A percentile compares a stretch with the other conserved stretches of the same genome.
These are phyloP conservation scores for Pilaira anomala DNA, from an alignment of 192 early-diverging fungal genomes.

Conservation along the genomic window DNA sequence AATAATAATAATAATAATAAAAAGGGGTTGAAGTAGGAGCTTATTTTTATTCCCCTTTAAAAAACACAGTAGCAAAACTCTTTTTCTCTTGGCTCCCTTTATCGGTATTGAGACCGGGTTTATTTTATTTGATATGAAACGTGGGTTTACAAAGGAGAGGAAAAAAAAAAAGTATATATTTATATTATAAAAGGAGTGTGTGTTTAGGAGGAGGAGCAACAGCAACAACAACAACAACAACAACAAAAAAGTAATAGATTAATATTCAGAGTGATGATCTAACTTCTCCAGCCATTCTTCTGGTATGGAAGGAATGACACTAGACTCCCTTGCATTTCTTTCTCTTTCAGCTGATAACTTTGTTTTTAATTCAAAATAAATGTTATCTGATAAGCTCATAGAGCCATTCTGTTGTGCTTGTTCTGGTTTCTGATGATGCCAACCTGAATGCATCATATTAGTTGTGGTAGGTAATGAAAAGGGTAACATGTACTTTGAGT, in stretches of 20 bases:
- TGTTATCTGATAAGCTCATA: conserved; percentile 3
- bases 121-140: background rate
- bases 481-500: conserved; percentile 51
- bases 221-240: too few relatives aligned
- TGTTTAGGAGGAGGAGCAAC: too few relatives aligned
- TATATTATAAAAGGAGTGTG: background rate
- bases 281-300: conserved; percentile 34
- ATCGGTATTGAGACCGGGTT: background rate
- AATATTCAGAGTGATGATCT: conserved; percentile 7
- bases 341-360: conserved; percentile 18
- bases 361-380: conserved; percentile 10
- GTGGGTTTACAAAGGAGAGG: background rate
- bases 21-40: too few relatives aligned
- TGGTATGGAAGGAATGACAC: conserved; percentile 27
- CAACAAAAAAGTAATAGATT: too few relatives aligned
- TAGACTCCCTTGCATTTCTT: conserved; percentile 18
- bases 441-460: conserved; percentile 28
- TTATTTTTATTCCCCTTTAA: too few relatives aligned
- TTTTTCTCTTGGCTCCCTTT: conserved; percentile 1
- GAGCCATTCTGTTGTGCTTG: background rate
- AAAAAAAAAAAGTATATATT: conserved; percentile 1
- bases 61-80: too few relatives aligned
- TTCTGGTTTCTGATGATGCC: conserved; percentile 10
- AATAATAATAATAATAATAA: too few relatives aligned
- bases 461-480: conserved; percentile 61